Conservation (phyloP, 2,329 filamentous ascomycete genomes). For the Hypocrella siamensis region DNA sequence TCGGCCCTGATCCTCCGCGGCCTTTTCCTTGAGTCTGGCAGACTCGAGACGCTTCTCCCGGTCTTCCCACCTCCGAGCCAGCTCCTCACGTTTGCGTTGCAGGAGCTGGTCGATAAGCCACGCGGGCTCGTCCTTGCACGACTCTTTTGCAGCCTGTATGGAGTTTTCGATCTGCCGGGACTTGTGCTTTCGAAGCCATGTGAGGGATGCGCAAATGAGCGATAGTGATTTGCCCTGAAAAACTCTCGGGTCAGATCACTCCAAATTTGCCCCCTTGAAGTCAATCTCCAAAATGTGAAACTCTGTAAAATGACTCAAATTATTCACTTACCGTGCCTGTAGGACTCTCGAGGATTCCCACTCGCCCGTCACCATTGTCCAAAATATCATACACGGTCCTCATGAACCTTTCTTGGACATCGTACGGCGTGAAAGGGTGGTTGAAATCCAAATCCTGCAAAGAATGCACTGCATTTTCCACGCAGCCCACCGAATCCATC, state of each 20-base stretch:
- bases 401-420: constrained; percentile 84
- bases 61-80: constrained; percentile 52
- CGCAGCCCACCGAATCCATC: constrained; percentile 4
- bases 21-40: constrained; percentile 47
- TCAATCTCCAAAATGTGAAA: neutral
- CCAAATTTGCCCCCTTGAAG: neutral
- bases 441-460: constrained; percentile 47
- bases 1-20: constrained; percentile 31
- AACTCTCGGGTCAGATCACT: neutral
- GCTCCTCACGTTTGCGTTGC: constrained; percentile 49
- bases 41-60: constrained; percentile 56
- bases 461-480: constrained; percentile 6
- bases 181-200: constrained; percentile 81
- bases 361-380: constrained; percentile 51
- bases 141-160: constrained; percentile 25
- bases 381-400: constrained; percentile 64
- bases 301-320: neutral
- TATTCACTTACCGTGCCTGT: constrained; percentile 51
- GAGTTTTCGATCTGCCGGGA: constrained; percentile 37
- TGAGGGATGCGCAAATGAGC: constrained; percentile 74
- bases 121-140: constrained; percentile 53
- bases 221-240: constrained; percentile 73
- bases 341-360: constrained; percentile 87
- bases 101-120: constrained; percentile 75
- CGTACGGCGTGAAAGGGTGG: constrained; percentile 76